phyloP scores from a whole-genome alignment of 2,329 filamentous ascomycete genomes.

The Penicillium sp. region DNA sequence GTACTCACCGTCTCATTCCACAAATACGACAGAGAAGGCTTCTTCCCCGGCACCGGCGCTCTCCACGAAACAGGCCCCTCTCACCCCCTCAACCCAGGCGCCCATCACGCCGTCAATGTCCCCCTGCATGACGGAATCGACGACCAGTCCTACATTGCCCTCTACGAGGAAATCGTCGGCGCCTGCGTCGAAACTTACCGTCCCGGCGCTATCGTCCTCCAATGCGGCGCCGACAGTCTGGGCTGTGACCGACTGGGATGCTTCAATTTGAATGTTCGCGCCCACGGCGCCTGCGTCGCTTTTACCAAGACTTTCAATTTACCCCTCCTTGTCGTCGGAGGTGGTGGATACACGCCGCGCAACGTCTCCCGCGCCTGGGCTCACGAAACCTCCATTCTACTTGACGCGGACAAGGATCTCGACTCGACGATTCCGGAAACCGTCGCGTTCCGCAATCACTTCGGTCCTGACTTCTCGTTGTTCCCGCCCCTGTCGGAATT shows the following conservation, averaged over 20 bases:
- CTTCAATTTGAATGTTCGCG: conserved; percentile 95
- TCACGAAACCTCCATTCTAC: conserved; percentile 90
- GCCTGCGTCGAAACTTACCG: conserved; percentile 78
- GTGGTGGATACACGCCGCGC: conserved; percentile 92
- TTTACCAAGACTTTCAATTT: conserved; percentile 80
- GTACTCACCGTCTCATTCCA: conserved; percentile 95
- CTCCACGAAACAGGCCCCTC: conserved; percentile 82
- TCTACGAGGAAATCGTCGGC: conserved; percentile 81
- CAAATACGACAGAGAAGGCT: conserved; percentile 83
- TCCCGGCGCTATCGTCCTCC: conserved; percentile 88
- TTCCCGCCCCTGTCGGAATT: conserved; percentile 83
- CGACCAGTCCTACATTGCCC: conserved; percentile 80
- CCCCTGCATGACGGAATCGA: conserved; percentile 89
- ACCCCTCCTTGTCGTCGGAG: conserved; percentile 87
- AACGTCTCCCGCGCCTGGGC: conserved; percentile 98
- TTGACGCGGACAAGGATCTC: conserved; percentile 71
- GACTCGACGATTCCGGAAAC: conserved; percentile 73
- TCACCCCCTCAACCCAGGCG: conserved; percentile 80
- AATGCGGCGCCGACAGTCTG: conserved; percentile 93
- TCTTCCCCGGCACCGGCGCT: conserved; percentile 90
- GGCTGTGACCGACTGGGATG: conserved; percentile 90
- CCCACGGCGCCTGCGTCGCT: conserved; percentile 86
- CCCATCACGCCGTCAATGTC: conserved; percentile 87
- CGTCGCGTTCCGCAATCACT: conserved; percentile 84
- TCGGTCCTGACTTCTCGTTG: conserved; percentile 81